phyloP scores from a whole-genome alignment of 2,329 filamentous ascomycete species.

The Colletotrichum abscissum region DNA sequence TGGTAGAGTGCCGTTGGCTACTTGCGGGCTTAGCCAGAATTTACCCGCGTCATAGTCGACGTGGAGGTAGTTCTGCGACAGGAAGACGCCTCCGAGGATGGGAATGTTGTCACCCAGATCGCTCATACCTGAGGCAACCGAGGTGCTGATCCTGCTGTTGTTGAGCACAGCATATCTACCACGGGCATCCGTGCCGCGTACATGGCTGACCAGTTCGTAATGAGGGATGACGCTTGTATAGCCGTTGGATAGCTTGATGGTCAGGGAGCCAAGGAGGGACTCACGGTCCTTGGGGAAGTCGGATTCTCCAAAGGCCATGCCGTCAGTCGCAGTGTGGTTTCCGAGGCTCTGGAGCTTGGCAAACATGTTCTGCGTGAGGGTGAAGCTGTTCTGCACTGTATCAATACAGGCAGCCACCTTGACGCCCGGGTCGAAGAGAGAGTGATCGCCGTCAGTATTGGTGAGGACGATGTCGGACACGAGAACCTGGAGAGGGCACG shows the following conservation, averaged over 20 bases:
- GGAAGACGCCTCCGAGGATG: constrained; percentile 33
- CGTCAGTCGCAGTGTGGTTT: constrained; percentile 14
- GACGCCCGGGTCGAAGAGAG: constrained; percentile 30
- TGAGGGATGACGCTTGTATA: constrained; percentile 37
- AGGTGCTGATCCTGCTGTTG: constrained; percentile 24
- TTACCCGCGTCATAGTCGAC: constrained; percentile 31
- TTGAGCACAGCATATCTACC: constrained; percentile 33
- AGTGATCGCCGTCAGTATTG: constrained; percentile 35
- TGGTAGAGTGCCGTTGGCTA: constrained; percentile 26
- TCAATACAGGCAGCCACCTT: constrained; percentile 36
- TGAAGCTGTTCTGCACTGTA: constrained; percentile 36
- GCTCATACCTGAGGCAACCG: constrained; percentile 26
- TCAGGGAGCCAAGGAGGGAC: constrained; percentile 31
- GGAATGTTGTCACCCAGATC: constrained; percentile 35
- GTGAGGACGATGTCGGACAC: constrained; percentile 34
- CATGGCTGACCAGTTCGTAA: constrained; percentile 33
- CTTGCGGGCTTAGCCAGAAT: constrained; percentile 37
- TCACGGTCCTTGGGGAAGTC: constrained; percentile 24
- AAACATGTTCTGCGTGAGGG: constrained; percentile 34
- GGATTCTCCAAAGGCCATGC: background rate
- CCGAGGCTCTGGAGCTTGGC: constrained; percentile 19
- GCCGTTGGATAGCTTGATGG: constrained; percentile 34
- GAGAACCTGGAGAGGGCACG: constrained; percentile 36
- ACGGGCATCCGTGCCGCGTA: constrained; percentile 34
- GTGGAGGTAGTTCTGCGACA: constrained; percentile 37